Base-by-base conservation (phyloP, 2,329 filamentous ascomycete species). In the Ophiocordyceps sinensis region DNA sequence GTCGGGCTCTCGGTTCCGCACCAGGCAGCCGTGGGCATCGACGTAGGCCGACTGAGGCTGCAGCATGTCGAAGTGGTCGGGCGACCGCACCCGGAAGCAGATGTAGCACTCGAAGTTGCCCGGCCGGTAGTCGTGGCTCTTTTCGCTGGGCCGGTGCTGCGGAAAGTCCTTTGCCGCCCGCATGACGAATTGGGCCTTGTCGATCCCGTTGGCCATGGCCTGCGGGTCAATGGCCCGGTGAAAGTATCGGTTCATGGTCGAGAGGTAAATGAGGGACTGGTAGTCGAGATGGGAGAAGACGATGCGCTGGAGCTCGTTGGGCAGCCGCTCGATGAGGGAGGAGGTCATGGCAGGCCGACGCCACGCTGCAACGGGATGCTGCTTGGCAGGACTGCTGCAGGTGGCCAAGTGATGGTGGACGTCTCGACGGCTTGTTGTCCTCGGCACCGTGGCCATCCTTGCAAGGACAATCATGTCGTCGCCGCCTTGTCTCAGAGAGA, bases 21-120 rank as follows among this genome's bases (percentile, higher is more conserved):
- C 47, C 15, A 59, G 44, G 21, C 48, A 51, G 21, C 57, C 58
- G 12, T 47, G 45, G 28, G 43, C 40, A 45, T 64, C 59, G 35
- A 63, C 45, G 42, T 55, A 58, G 15, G 56, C 54, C 13, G 50
- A 51, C 32, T 54, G 51, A 4, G 54, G 52, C 42, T 64, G 61
- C 14, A 59, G 49, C 42, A 55, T 52, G 43, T 65, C 61, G 45
- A 65, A 65, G 43, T 59, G 53, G 34, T 59, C 56, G 5, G 62
- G 60, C 3, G 52, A 51, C 36, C 61, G 56, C n/a, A 65, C 61
- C 2, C 60, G 56, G 44, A 60, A 65, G 51, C 63, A 65, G 23
- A 62, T 51, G 47, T 64, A 65, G 47, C 62, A 65, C 44, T 64
- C 62, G 36, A 62, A 59, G 47, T 65, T 65, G 14, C 62, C 61